These are phyloP conservation scores for Microbotryum silenes-acaulis DNA, from an alignment of 1,284 basidiomycete genomes.

Conservation along the genomic window DNA sequence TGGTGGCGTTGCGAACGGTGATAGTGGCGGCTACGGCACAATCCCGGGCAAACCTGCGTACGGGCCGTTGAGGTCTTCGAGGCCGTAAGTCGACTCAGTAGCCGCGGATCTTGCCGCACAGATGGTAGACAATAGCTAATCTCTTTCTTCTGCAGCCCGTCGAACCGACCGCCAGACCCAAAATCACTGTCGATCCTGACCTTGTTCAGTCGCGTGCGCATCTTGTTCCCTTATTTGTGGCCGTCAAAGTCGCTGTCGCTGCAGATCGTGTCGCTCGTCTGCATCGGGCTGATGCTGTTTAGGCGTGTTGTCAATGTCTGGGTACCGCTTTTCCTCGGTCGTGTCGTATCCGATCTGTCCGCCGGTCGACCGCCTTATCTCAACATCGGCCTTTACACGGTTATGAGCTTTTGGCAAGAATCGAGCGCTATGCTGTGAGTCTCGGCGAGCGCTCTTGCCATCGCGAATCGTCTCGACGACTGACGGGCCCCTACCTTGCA, in stretches of 20 bases:
- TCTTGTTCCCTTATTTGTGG: slow-evolving; percentile 70
- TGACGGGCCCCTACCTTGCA: slow-evolving; percentile 8
- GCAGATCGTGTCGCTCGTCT: slow-evolving; percentile 53
- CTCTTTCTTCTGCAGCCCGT: slow-evolving; percentile 6
- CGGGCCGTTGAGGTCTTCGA: too few relatives aligned
- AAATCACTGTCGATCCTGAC: slow-evolving; percentile 24
- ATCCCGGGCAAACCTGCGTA: too few relatives aligned
- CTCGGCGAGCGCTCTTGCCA: background rate
- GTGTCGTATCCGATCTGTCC: slow-evolving; percentile 50
- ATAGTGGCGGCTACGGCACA: background rate
- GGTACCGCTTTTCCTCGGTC: slow-evolving; percentile 64
- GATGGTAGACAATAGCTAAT: background rate
- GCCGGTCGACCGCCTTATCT: slow-evolving; percentile 37
- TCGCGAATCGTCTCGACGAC: background rate
- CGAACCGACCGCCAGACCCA: slow-evolving; percentile 24
- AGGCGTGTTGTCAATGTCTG: slow-evolving; percentile 61
- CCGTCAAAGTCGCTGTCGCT: slow-evolving; percentile 58
- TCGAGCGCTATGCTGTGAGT: slow-evolving; percentile 40
- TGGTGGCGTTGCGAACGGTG: background rate
- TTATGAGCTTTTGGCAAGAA: slow-evolving; percentile 43
- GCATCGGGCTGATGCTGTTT: slow-evolving; percentile 26
- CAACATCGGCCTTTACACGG: slow-evolving; percentile 38
- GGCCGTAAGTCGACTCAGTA: background rate
- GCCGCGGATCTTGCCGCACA: background rate
- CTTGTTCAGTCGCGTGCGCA: slow-evolving; percentile 27